phyloP scores from a whole-genome alignment of 177 flowering plant genomes.

The Vitis hybrid region DNA sequence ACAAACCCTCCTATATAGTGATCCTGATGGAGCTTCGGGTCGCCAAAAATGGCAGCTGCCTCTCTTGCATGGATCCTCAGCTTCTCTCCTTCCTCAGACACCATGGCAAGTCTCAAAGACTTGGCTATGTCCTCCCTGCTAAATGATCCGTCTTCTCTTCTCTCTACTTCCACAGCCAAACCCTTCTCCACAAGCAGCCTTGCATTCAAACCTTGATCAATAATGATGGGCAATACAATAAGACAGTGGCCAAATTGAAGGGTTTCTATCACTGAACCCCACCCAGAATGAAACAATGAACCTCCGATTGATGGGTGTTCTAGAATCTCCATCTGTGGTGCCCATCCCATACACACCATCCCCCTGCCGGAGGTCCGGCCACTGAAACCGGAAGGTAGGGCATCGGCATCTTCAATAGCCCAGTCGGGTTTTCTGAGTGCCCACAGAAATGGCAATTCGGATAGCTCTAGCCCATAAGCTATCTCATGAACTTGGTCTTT shows the following conservation, averaged over 20 bases:
- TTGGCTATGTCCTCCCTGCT: conserved; percentile 17
- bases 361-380: conserved; percentile 9
- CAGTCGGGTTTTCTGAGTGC: conserved; percentile 19
- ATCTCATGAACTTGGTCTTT: conserved; percentile 27
- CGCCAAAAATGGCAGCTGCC: neutral
- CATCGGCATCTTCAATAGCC: neutral
- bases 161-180: conserved; percentile 27
- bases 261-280: conserved; percentile 39
- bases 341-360: conserved; percentile 38
- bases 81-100: conserved; percentile 21
- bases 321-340: conserved; percentile 38
- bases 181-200: conserved; percentile 43
- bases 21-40: conserved; percentile 13
- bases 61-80: neutral
- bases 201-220: conserved; percentile 43
- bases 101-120: conserved; percentile 23
- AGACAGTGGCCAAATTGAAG: conserved; percentile 32
- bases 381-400: conserved; percentile 10
- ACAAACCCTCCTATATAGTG: conserved; percentile 8
- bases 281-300: conserved; percentile 40
- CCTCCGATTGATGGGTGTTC: conserved; percentile 46
- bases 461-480: conserved; percentile 29
- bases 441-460: conserved; percentile 28
- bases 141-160: conserved; percentile 27
- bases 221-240: conserved; percentile 30